Percentiles rank a stretch among this genome's conserved stretches.
Evolutionary conservation across 2,329 filamentous ascomycete species (phyloP).

Genomic region (Aspergillus melleus): DNA sequence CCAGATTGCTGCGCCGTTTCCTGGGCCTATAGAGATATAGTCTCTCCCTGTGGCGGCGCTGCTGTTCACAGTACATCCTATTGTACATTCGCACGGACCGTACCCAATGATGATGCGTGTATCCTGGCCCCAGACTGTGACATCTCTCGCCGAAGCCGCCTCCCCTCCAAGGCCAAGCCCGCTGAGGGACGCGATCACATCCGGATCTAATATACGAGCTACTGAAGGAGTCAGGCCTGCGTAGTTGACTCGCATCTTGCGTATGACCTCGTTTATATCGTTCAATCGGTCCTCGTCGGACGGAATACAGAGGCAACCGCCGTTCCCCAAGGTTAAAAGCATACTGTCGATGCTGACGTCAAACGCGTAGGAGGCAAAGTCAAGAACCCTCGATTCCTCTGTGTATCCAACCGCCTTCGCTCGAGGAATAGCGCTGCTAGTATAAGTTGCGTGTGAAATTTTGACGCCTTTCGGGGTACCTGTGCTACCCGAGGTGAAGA

Average conservation of each 20-base stretch:
- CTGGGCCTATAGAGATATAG: conserved; percentile 41
- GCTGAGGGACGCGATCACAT: conserved; percentile 44
- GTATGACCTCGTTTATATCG: conserved; percentile 53
- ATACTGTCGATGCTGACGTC: conserved; percentile 57
- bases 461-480: conserved; percentile 58
- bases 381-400: conserved; percentile 59
- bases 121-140: conserved; percentile 42
- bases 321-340: conserved; percentile 55
- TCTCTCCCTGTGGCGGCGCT: conserved; percentile 34
- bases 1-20: conserved; percentile 40
- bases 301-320: conserved; percentile 62
- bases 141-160: conserved; percentile 42
- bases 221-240: conserved; percentile 62
- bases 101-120: conserved; percentile 49
- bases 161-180: conserved; percentile 48
- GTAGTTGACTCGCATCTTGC: conserved; percentile 53
- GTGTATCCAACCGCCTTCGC: conserved; percentile 53
- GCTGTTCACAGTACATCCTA: conserved; percentile 42
- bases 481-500: conserved; percentile 60
- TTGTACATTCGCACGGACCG: conserved; percentile 45
- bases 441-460: conserved; percentile 61
- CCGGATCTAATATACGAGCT: conserved; percentile 48
- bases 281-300: conserved; percentile 50
- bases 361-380: conserved; percentile 57
- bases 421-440: conserved; percentile 56